Conservation (phyloP, 805 yeast species). For the Saturnispora mendoncae region DNA sequence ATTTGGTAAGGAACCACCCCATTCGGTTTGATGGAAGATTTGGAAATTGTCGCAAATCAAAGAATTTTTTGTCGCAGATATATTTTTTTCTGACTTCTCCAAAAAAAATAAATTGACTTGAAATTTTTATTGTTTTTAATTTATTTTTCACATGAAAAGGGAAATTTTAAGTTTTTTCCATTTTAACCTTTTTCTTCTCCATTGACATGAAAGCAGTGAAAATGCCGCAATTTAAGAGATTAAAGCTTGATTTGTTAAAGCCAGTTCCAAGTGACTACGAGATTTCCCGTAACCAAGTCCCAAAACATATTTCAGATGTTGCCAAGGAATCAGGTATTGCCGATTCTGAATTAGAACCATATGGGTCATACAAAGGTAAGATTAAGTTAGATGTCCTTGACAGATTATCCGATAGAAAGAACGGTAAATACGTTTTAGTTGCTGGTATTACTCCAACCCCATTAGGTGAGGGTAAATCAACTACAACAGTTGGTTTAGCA, state of each 20-base stretch:
- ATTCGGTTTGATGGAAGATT: no score
- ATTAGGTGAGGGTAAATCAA: slow-evolving; percentile 94
- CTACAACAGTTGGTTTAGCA: slow-evolving; percentile 94
- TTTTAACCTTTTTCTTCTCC: not conserved
- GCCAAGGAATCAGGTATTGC: slow-evolving; percentile 79
- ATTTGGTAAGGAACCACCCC: not conserved
- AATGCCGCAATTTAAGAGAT: slow-evolving; percentile 31
- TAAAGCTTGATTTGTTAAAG: slow-evolving; percentile 29
- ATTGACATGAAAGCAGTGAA: slow-evolving; percentile 8
- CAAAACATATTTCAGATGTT: slow-evolving; percentile 67
- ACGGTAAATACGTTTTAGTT: slow-evolving; percentile 84
- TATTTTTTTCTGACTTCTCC: no score
- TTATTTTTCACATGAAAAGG: slow-evolving; percentile 4
- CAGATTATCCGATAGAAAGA: slow-evolving; percentile 52
- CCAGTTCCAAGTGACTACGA: slow-evolving; percentile 92
- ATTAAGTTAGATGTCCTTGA: slow-evolving; percentile 60
- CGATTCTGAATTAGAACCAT: slow-evolving; percentile 73
- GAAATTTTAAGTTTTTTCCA: not conserved
- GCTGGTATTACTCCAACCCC: slow-evolving; percentile 99
- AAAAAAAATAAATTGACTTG: no score
- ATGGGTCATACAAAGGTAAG: slow-evolving; percentile 86
- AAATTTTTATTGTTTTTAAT: no score
- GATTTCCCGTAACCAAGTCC: slow-evolving; percentile 80
- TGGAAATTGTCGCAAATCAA: no score
- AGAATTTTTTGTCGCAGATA: no score